A percentile compares a stretch with the other conserved stretches of the same genome.
These are phyloP conservation scores for Aspergillus aculeatinus DNA, from an alignment of 2,329 filamentous ascomycete species.

Conservation along the genomic window DNA sequence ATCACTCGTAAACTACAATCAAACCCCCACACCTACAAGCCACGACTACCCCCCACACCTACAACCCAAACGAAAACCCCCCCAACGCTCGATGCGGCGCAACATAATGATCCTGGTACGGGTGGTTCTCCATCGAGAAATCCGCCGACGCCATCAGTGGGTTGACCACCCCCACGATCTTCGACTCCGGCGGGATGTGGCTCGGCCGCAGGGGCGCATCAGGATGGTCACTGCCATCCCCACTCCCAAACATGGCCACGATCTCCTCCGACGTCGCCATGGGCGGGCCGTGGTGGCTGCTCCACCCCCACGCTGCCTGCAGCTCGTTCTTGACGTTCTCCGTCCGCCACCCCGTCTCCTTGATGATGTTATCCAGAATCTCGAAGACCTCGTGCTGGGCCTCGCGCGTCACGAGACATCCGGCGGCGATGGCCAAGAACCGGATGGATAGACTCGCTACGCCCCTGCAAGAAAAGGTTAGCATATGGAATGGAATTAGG, in stretches of 20 bases:
- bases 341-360: constrained; percentile 76
- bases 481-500: not conserved
- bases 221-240: not conserved
- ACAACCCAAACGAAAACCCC: constrained; percentile 27
- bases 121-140: constrained; percentile 74
- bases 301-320: constrained; percentile 76
- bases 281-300: constrained; percentile 36
- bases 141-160: constrained; percentile 70
- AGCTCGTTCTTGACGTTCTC: constrained; percentile 70
- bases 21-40: too few species aligned
- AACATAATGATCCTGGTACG: constrained; percentile 78
- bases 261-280: constrained; percentile 9
- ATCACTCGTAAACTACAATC: not conserved
- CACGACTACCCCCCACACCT: constrained; percentile 2
- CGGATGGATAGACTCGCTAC: constrained; percentile 77
- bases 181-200: constrained; percentile 30
- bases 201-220: constrained; percentile 12
- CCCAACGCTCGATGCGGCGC: constrained; percentile 52
- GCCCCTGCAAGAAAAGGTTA: constrained; percentile 47
- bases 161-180: constrained; percentile 58
- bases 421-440: constrained; percentile 73
- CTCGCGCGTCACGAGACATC: constrained; percentile 64
- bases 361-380: constrained; percentile 73
- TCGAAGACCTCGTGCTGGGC: constrained; percentile 79
- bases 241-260: constrained; percentile 16